Percentiles rank a stretch among this genome's conserved stretches.
Evolutionary conservation across 164 flowering plant species (phyloP).

Genomic region (Tetrastigma voinierianum): DNA sequence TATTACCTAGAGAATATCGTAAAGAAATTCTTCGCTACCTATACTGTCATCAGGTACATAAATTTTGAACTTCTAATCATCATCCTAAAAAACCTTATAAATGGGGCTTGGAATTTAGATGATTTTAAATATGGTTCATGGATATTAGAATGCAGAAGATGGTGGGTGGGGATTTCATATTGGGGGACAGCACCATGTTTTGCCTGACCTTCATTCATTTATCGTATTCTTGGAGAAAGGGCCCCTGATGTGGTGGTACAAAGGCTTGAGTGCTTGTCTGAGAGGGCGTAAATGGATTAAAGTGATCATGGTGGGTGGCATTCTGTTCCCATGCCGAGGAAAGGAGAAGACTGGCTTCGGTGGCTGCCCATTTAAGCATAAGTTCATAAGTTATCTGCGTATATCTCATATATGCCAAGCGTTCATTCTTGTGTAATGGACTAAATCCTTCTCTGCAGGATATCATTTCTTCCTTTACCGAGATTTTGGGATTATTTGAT

Average conservation of each 20-base stretch:
- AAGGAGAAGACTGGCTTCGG: constrained; percentile 65
- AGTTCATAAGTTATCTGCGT: background rate
- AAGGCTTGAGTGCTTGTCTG: constrained; percentile 29
- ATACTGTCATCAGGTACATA: constrained; percentile 63
- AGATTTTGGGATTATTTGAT: constrained; percentile 45
- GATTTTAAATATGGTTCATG: no score
- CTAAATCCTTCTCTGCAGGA: background rate
- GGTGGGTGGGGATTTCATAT: no score
- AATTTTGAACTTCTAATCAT: no score
- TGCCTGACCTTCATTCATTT: constrained; percentile 43
- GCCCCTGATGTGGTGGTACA: constrained; percentile 39
- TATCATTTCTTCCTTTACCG: background rate
- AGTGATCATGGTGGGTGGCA: constrained; percentile 43
- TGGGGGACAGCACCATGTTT: constrained; percentile 50
- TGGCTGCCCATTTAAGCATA: no score
- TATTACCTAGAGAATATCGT: no score
- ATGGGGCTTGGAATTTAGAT: no score
- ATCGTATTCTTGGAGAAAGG: constrained; percentile 36
- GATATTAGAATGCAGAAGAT: no score
- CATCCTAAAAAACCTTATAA: no score
- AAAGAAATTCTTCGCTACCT: no score
- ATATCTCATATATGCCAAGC: no score
- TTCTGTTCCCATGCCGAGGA: constrained; percentile 51
- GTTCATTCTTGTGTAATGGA: background rate
- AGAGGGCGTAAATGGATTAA: no score